Evolutionary conservation across 257 asterid genomes (phyloP), one percentile per base, ranked within the genome.

Genomic region (Ligustrum vulgare): DNA sequence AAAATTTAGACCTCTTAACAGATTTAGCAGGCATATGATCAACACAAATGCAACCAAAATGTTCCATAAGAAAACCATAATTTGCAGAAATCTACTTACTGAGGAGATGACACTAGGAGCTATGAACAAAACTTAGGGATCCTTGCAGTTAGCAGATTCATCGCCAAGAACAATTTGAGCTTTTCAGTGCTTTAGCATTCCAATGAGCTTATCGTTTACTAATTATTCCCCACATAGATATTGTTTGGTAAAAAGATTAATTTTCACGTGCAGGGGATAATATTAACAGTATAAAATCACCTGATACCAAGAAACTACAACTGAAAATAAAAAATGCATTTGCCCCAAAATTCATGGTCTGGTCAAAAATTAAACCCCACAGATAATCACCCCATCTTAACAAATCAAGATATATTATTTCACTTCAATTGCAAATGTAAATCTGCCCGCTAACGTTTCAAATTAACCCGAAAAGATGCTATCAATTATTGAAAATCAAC

Each of bases 351-450:
- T 45, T 67, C 8, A 67, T 39, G 49, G 68, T 68, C 47, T 47
- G 63, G 37, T 71, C 13, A 0, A 12, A 47, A 49, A 45, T 63
- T 39, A 67, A 78, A 23, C 13, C 72, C 20, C 16, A 36, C 22
- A 37, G 71, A 25, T 16, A 62, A 43, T 28, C 47, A 36, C 37
- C 41, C 22, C 41, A 41, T 78, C 10, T 15, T 34, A 66, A 66
- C 51, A n/a, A 25, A 60, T 43, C 47, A 8, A 36, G 5, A 34
- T 39, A 33, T 78, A 69, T 62, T 72, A 56, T 32, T 68, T 77
- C 65, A 67, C 71, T 63, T 79, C 32, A 36, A 58, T 10, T 60
- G 67, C 66, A 62, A 25, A 68, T 18, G 51, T 45, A 51, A 71
- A 67, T 68, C 73, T 49, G 20, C 56, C 35, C 25, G 58, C 70